A percentile compares a stretch with the other conserved stretches of the same genome.
phyloP scores from a whole-genome alignment of 257 asterid species.

The Capsicum baccatum region DNA sequence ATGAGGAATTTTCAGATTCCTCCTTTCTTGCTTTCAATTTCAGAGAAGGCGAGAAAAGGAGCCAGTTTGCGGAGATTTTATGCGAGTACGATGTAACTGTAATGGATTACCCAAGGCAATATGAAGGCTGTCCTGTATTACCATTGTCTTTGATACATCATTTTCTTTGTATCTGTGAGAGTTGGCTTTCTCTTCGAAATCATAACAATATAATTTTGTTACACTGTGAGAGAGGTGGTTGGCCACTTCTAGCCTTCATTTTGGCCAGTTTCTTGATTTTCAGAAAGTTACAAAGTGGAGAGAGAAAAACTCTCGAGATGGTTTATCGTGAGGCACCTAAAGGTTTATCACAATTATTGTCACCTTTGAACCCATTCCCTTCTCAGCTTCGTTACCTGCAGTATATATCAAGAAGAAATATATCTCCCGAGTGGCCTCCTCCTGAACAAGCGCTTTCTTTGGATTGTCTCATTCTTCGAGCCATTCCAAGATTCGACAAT shows the following conservation, averaged over 20 bases:
- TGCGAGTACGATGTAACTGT: slow-evolving; percentile 88
- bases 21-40: slow-evolving; percentile 93
- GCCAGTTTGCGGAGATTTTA: slow-evolving; percentile 86
- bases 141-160: slow-evolving; percentile 89
- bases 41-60: slow-evolving; percentile 92
- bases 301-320: slow-evolving; percentile 81
- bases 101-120: slow-evolving; percentile 96
- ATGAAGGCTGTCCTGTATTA: slow-evolving; percentile 95
- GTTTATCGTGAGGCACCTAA: slow-evolving; percentile 92
- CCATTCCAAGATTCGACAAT: slow-evolving; percentile 85
- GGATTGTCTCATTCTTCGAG: slow-evolving; percentile 90
- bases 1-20: slow-evolving; percentile 86
- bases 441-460: slow-evolving; percentile 92
- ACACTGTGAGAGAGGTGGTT: slow-evolving; percentile 97
- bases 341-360: slow-evolving; percentile 85
- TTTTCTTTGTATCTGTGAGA: slow-evolving; percentile 89
- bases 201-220: slow-evolving; percentile 84
- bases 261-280: slow-evolving; percentile 86
- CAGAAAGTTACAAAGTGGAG: slow-evolving; percentile 61
- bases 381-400: slow-evolving; percentile 97
- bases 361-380: slow-evolving; percentile 92
- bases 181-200: slow-evolving; percentile 83
- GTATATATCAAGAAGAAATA: slow-evolving; percentile 85
- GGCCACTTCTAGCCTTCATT: slow-evolving; percentile 86
- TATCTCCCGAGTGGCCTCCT: slow-evolving; percentile 96